Evolutionary conservation across 371 early-diverging fungal species (phyloP).

Genomic region (Coemansia sp.): DNA sequence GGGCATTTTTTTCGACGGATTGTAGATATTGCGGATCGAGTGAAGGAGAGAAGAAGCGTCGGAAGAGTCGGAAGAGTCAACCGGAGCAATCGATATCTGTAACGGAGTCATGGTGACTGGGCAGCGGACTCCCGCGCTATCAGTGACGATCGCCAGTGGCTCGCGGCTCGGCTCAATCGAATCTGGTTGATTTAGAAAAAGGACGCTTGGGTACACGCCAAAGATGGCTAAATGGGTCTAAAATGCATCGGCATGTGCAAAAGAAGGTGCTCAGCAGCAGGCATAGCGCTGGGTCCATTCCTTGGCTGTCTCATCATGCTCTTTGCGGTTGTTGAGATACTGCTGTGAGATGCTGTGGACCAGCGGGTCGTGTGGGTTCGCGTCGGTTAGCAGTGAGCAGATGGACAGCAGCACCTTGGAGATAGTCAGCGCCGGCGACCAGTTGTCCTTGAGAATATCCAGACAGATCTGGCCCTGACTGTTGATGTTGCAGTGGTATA

Average conservation of each 20-base stretch:
- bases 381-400: constrained; percentile 87
- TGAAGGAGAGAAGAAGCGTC: background rate
- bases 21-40: background rate
- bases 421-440: constrained; percentile 94
- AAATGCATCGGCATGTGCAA: too few relatives aligned
- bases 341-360: constrained; percentile 92
- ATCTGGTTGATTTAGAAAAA: too few relatives aligned
- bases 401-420: constrained; percentile 88
- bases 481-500: constrained; percentile 97
- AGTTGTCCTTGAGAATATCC: constrained; percentile 91
- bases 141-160: background rate
- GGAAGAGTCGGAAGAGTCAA: background rate
- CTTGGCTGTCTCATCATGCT: constrained; percentile 87
- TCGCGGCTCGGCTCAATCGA: background rate
- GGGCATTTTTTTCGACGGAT: background rate
- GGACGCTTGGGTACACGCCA: too few relatives aligned
- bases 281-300: constrained; percentile 90
- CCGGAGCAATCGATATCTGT: too few relatives aligned
- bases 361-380: constrained; percentile 92
- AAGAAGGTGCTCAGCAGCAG: constrained; percentile 29
- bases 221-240: too few relatives aligned
- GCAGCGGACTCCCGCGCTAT: too few relatives aligned
- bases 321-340: constrained; percentile 79
- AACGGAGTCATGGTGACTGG: too few relatives aligned
- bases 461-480: constrained; percentile 87